phyloP scores from a whole-genome alignment of 2,329 filamentous ascomycete species.

The Aspergillus fumigatiaffinis region DNA sequence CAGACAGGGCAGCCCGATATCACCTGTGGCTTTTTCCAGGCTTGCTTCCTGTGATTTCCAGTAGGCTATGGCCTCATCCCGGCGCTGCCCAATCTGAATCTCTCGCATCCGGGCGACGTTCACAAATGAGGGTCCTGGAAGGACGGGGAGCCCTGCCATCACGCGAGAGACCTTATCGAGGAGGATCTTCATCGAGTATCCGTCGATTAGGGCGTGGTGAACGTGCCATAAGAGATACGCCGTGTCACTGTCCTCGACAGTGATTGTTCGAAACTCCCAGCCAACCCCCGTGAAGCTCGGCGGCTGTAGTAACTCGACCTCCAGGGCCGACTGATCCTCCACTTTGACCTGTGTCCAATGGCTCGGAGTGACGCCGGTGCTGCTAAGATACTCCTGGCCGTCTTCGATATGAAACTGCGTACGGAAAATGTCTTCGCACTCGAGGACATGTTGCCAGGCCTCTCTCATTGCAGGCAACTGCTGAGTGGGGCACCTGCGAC shows the following conservation, averaged over 20 bases:
- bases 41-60: background rate
- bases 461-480: background rate
- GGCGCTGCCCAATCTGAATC: background rate
- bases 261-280: background rate
- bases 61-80: background rate
- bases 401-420: background rate
- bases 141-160: background rate
- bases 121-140: background rate
- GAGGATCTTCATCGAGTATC: background rate
- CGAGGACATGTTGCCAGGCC: background rate
- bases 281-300: background rate
- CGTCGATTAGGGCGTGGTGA: background rate
- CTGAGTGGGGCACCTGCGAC: background rate
- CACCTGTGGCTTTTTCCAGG: background rate
- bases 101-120: background rate
- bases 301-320: background rate
- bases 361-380: background rate
- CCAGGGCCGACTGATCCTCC: background rate
- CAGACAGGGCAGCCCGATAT: background rate
- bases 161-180: background rate
- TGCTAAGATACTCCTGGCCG: background rate
- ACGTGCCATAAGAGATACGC: background rate
- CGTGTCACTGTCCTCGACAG: background rate
- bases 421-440: background rate
- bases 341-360: background rate